These are phyloP conservation scores for Macrophomina pseudophaseolina DNA, from an alignment of 2,329 filamentous ascomycete genomes.

Conservation along the genomic window DNA sequence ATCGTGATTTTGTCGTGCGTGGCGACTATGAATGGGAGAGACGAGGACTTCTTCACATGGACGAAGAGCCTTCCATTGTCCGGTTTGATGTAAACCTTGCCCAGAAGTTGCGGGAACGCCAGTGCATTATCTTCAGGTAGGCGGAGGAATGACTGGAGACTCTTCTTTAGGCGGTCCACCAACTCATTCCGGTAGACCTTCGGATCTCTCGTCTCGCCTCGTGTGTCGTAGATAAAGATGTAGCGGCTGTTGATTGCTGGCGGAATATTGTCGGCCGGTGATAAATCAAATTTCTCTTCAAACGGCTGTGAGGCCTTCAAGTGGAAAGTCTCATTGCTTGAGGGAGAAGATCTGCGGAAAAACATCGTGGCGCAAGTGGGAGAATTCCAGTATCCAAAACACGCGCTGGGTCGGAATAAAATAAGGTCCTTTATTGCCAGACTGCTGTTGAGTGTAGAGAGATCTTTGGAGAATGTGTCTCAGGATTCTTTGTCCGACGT, in stretches of 20 bases:
- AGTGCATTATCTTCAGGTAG: background rate
- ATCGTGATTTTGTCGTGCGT: conserved; percentile 6
- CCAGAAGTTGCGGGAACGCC: conserved; percentile 4
- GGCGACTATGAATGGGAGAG: background rate
- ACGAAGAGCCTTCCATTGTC: conserved; percentile 2
- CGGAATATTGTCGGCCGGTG: conserved; percentile 5
- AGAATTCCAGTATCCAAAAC: background rate
- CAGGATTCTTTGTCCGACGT: background rate
- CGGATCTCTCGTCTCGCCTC: background rate
- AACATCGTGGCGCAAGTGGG: background rate
- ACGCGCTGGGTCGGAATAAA: background rate
- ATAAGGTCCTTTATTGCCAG: background rate
- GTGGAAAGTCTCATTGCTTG: background rate
- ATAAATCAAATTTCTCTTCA: conserved; percentile 1
- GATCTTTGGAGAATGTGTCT: background rate
- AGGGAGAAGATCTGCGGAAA: background rate
- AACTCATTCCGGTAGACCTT: conserved; percentile 6
- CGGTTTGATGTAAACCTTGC: background rate
- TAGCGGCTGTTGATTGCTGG: conserved; percentile 10
- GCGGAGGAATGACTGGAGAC: conserved; percentile 4
- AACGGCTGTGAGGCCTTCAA: background rate
- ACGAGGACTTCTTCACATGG: background rate
- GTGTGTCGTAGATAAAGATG: conserved; percentile 8
- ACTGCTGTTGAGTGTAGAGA: background rate
- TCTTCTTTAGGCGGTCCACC: background rate